These are phyloP conservation scores for Neurospora tetraspora DNA, from an alignment of 495 filamentous ascomycete genomes.

Conservation along the genomic window DNA sequence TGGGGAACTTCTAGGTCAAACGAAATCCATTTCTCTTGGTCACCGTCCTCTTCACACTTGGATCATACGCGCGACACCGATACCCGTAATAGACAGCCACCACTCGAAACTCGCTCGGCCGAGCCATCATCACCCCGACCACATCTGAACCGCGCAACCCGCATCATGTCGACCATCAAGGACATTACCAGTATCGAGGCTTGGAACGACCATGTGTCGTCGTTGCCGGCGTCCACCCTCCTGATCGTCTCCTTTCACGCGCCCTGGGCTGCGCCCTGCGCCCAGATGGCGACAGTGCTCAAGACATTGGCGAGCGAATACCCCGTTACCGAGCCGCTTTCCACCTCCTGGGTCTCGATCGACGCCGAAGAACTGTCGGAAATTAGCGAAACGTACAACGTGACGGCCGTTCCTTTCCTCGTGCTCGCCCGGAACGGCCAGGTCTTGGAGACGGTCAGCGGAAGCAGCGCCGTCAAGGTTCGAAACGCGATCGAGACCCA, in stretches of 20 bases:
- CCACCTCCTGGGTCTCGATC: conserved; percentile 73
- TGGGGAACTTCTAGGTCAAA: background rate
- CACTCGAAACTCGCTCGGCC: background rate
- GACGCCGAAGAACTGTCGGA: conserved; percentile 86
- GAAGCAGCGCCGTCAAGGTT: conserved; percentile 76
- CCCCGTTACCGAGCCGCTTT: conserved; percentile 50
- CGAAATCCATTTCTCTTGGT: background rate
- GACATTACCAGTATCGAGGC: conserved; percentile 59
- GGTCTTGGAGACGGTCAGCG: conserved; percentile 71
- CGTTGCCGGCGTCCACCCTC: conserved; percentile 56
- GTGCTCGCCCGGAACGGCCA: conserved; percentile 63
- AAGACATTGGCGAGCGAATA: conserved; percentile 75
- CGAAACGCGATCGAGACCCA: conserved; percentile 75
- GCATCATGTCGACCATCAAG: conserved; percentile 57
- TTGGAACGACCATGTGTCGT: conserved; percentile 54
- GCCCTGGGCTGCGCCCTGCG: conserved; percentile 92
- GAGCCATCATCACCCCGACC: background rate
- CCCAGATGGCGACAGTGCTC: conserved; percentile 85
- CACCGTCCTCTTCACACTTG: background rate
- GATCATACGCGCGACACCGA: background rate
- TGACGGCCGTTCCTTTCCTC: conserved; percentile 86
- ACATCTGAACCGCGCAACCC: background rate
- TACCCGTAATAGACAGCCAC: background rate
- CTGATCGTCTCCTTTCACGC: conserved; percentile 88
- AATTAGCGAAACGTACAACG: conserved; percentile 79